Evolutionary conservation across 345 rosid genomes (phyloP).

Genomic region (Acer campestre): DNA sequence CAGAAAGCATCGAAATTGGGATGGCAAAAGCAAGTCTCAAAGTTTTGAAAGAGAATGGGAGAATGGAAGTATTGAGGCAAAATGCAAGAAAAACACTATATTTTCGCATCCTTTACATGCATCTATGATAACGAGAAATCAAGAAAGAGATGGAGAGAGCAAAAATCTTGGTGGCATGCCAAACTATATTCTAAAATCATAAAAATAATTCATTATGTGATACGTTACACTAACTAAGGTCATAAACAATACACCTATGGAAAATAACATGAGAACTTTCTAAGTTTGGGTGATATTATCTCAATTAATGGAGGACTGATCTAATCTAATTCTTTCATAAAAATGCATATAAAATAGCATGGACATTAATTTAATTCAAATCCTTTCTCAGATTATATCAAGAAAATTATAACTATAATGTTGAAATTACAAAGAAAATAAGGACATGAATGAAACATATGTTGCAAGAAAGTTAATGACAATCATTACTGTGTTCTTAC

Average conservation of each 20-base stretch:
- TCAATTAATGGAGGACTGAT: not conserved
- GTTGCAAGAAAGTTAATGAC: not conserved
- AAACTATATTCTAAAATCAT: slow-evolving; percentile 2
- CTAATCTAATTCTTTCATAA: not conserved
- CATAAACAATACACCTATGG: not conserved
- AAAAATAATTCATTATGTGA: not conserved
- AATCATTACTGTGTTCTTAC: not conserved
- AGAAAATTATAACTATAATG: not conserved
- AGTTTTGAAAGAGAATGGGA: not conserved
- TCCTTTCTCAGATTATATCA: not conserved
- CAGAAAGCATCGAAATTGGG: not conserved
- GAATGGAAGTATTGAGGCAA: not conserved
- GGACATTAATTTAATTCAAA: not conserved
- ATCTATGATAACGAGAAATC: not conserved
- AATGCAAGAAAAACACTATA: not conserved
- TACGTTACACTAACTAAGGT: not conserved
- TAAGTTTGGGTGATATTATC: not conserved
- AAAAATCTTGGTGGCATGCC: not conserved
- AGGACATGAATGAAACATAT: not conserved
- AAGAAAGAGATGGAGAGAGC: not conserved
- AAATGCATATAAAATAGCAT: not conserved
- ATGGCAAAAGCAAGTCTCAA: not conserved
- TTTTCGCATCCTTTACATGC: not conserved
- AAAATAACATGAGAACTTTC: not conserved
- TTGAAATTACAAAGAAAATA: not conserved